Base-by-base conservation (phyloP, 129 eudicot genomes). In the Saussurea involucrata region DNA sequence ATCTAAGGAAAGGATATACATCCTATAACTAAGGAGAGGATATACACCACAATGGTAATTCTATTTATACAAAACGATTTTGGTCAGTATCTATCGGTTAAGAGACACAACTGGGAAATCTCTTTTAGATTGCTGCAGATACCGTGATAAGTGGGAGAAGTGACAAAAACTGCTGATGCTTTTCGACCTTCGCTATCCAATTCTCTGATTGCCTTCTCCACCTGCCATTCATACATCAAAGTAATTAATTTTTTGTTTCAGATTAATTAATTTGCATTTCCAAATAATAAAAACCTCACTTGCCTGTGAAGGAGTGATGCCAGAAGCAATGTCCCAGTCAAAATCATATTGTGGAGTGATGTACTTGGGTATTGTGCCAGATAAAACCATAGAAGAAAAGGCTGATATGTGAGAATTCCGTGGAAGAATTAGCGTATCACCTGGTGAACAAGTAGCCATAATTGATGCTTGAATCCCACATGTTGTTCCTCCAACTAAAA, bases 121-220 rank as follows among this genome's bases (percentile, higher is more conserved):
- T 84, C 75, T 27, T 66, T 63, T 61, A 91, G 71, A 28, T 87
- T 81, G 85, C 92, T 91, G 87, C 97, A 91, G 29, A 94, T 87
- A 33, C 98, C 97, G 40, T 94, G 96, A 74, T 94, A 91, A 49
- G 93, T 91, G 25, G 98, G 98, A 25, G 90, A 89, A 36, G 92
- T 86, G 42, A 91, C 76, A 8, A 94, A 84, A 69, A 94, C 92
- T 6, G 96, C 96, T 28, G 96, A 92, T 57, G 89, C 83, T 86
- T 84, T 94, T 83, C 72, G 83, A 58, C 92, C 93, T 79, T 87
- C 90, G 40, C n/a, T 22, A 65, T 84, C 80, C 65, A 86, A 85
- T 68, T 91, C 96, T 65, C 83, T 70, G 12, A 91, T 83, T 29
- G 93, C 96, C 55, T 79, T 82, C 29, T 89, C 89, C 61, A 94